A percentile compares a stretch with the other conserved stretches of the same genome.
Evolutionary conservation across 345 rosid genomes (phyloP).

Genomic region (Alliaria petiolata): DNA sequence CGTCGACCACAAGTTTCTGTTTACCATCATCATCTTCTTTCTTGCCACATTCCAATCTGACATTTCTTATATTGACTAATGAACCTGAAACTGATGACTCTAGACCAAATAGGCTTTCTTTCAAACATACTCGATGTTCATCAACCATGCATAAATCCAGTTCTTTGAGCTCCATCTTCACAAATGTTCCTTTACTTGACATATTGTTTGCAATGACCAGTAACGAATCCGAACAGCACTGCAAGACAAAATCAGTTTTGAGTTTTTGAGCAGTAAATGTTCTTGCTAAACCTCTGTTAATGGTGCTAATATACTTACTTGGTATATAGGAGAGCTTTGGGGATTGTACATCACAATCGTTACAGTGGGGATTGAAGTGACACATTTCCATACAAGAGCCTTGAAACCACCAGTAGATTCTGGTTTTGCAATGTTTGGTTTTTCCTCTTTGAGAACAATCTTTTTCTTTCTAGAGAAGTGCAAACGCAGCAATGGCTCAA

Average conservation of each 20-base stretch:
- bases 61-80: constrained; percentile 63
- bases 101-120: constrained; percentile 72
- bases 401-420: constrained; percentile 44
- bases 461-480: constrained; percentile 64
- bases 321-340: constrained; percentile 61
- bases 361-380: constrained; percentile 79
- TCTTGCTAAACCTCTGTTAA: not conserved
- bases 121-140: constrained; percentile 72
- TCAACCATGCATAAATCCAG: constrained; percentile 76
- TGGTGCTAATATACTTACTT: constrained; percentile 54
- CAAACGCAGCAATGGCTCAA: constrained; percentile 72
- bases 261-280: not conserved
- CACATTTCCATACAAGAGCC: constrained; percentile 76
- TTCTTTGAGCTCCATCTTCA: constrained; percentile 84
- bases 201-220: constrained; percentile 74
- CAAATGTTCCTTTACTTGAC: constrained; percentile 64
- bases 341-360: constrained; percentile 55
- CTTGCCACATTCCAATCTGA: constrained; percentile 72
- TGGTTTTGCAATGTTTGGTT: constrained; percentile 39
- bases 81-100: constrained; percentile 78
- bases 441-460: constrained; percentile 66
- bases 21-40: constrained; percentile 64
- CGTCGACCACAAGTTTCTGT: constrained; percentile 62
- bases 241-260: constrained; percentile 4
- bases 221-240: constrained; percentile 86